Percentiles rank a stretch among this genome's conserved stretches.
Conservation (phyloP, 306 rosid species). For the Vigna angularis region DNA sequence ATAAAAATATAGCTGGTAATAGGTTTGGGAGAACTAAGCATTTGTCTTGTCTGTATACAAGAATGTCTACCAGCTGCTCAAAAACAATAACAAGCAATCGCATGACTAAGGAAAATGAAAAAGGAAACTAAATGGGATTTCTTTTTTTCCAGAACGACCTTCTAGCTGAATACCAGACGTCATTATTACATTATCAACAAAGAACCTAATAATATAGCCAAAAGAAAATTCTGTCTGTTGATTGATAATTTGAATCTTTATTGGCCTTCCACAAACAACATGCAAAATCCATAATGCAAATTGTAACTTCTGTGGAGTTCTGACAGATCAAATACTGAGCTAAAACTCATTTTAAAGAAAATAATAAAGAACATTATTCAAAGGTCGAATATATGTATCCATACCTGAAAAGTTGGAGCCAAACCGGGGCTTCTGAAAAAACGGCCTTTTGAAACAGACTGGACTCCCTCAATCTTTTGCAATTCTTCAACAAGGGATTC, state of each 20-base stretch:
- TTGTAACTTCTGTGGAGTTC: constrained; percentile 17
- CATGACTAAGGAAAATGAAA: constrained; percentile 23
- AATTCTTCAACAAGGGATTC: constrained; percentile 81
- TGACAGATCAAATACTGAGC: constrained; percentile 21
- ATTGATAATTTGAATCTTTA: constrained; percentile 1
- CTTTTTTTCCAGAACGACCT: constrained; percentile 1
- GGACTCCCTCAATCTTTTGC: constrained; percentile 73
- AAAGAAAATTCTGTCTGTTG: constrained; percentile 8
- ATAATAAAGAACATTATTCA: constrained; percentile 35
- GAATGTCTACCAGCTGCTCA: constrained; percentile 33
- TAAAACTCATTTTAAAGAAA: constrained; percentile 31
- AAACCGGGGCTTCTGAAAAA: constrained; percentile 95
- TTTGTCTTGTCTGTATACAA: background rate
- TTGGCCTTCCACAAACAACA: constrained; percentile 1
- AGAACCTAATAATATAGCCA: background rate
- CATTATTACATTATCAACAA: background rate
- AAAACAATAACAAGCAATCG: background rate
- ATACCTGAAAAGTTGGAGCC: constrained; percentile 96
- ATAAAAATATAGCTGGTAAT: background rate
- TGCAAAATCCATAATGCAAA: constrained; percentile 29
- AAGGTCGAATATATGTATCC: constrained; percentile 3
- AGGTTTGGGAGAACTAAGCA: constrained; percentile 23
- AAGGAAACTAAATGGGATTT: background rate
- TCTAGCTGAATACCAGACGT: constrained; percentile 13
- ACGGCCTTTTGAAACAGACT: constrained; percentile 83